These are phyloP conservation scores for Alloteropsis semialata DNA, from an alignment of 176 grass and related monocot species.

Conservation along the genomic window DNA sequence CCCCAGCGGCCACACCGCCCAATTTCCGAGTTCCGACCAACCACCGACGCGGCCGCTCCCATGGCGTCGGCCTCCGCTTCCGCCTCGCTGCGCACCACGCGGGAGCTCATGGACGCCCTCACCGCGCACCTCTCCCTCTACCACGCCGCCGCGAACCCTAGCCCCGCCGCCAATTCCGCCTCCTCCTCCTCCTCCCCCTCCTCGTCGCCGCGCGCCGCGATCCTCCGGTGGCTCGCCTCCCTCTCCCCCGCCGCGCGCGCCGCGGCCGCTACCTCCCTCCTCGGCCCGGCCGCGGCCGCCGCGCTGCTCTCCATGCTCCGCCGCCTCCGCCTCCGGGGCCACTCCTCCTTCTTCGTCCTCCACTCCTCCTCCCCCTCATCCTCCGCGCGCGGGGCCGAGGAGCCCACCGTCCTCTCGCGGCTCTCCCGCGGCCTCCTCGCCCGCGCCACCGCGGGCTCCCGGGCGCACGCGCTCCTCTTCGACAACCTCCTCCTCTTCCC, in stretches of 20 bases:
- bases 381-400: constrained; percentile 1
- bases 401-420: constrained; percentile 68
- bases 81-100: constrained; percentile 42
- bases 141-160: constrained; percentile 55
- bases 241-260: constrained; percentile 52
- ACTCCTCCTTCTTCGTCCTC: constrained; percentile 90
- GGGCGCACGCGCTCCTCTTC: constrained; percentile 35
- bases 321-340: constrained; percentile 66
- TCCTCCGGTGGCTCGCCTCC: constrained; percentile 83
- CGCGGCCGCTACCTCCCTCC: constrained; percentile 49
- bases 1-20: not conserved
- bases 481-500: constrained; percentile 55
- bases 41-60: constrained; percentile 19
- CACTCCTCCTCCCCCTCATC: constrained; percentile 34
- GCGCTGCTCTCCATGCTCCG: constrained; percentile 65
- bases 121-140: constrained; percentile 92
- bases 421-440: constrained; percentile 77
- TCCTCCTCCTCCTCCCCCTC: not conserved
- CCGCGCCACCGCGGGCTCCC: constrained; percentile 48
- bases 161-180: no score
- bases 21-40: constrained; percentile 33
- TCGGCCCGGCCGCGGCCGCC: constrained; percentile 33
- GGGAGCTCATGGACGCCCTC: constrained; percentile 68
- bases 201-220: constrained; percentile 50
- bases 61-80: constrained; percentile 42